Conservation (phyloP, 1,139 yeast species). For the Nakaseomyces kungkrabaensis region DNA sequence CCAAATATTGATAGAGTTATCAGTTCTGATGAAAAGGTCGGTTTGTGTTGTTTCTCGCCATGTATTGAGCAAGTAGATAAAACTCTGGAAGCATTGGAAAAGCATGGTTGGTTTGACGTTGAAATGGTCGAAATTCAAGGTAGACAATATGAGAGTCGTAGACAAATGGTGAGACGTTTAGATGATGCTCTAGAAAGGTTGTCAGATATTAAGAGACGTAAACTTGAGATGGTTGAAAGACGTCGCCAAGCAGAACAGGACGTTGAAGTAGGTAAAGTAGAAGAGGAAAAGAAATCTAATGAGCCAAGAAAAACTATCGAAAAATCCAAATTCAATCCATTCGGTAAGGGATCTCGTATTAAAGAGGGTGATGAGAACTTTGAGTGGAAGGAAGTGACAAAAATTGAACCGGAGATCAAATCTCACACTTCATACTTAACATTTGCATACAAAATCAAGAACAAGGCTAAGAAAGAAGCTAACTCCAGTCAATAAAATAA, state of each 20-base stretch:
- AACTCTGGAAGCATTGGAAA: conserved; percentile 65
- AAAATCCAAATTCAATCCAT: conserved; percentile 70
- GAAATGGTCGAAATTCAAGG: conserved; percentile 92
- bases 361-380: conserved; percentile 77
- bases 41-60: conserved; percentile 91
- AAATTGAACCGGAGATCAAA: conserved; percentile 74
- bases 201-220: conserved; percentile 68
- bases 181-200: conserved; percentile 75
- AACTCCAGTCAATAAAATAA: not conserved
- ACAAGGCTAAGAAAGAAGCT: conserved; percentile 6
- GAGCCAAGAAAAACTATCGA: conserved; percentile 26
- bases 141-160: conserved; percentile 82
- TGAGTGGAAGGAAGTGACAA: conserved; percentile 76
- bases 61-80: conserved; percentile 94
- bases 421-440: conserved; percentile 92
- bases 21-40: conserved; percentile 43
- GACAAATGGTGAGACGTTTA: conserved; percentile 73
- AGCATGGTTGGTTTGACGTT: conserved; percentile 74
- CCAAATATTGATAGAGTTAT: conserved; percentile 60
- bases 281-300: conserved; percentile 3
- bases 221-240: conserved; percentile 63
- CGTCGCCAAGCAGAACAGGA: conserved; percentile 34
- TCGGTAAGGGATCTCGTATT: conserved; percentile 67
- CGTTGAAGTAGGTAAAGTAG: conserved; percentile 19
- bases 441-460: conserved; percentile 51